phyloP scores from a whole-genome alignment of 73 alveolate genomes.

The Paraurostyla sp. region DNA sequence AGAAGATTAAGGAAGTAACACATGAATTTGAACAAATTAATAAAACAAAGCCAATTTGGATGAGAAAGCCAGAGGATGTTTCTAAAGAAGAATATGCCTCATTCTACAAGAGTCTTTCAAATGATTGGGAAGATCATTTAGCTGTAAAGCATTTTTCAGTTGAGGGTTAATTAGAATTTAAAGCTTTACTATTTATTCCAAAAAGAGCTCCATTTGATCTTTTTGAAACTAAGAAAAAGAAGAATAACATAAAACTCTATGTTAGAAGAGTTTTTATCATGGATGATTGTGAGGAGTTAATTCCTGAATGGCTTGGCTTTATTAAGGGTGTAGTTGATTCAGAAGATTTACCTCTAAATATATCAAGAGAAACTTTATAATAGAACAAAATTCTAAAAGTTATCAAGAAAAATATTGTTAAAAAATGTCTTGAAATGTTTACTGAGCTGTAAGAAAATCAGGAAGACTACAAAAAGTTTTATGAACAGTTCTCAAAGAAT shows the following conservation, averaged over 20 bases:
- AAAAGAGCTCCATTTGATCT: slow-evolving; percentile 99
- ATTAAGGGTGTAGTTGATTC: slow-evolving; percentile 99
- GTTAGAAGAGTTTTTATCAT: slow-evolving; percentile 99
- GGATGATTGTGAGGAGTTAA: slow-evolving; percentile 99
- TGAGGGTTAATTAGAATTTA: slow-evolving; percentile 98
- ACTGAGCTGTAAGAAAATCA: slow-evolving; percentile 97
- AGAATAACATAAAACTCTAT: slow-evolving; percentile 94
- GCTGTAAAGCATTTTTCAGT: slow-evolving; percentile 97
- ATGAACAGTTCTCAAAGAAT: slow-evolving; percentile 99
- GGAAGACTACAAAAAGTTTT: slow-evolving; percentile 99
- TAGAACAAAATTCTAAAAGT: slow-evolving; percentile 99
- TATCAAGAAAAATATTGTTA: slow-evolving; percentile 98
- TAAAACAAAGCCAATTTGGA: slow-evolving; percentile 99
- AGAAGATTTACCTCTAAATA: slow-evolving; percentile 99
- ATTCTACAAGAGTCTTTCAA: slow-evolving; percentile 97
- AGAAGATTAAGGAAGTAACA: slow-evolving; percentile 96
- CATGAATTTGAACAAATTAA: slow-evolving; percentile 97
- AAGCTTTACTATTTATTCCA: slow-evolving; percentile 97
- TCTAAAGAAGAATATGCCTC: slow-evolving; percentile 97
- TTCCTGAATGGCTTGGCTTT: slow-evolving; percentile 99
- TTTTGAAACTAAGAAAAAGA: slow-evolving; percentile 97
- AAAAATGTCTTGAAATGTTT: slow-evolving; percentile 99
- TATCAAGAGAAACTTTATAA: slow-evolving; percentile 99
- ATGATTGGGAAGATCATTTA: slow-evolving; percentile 99
- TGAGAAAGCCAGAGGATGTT: slow-evolving; percentile 95